Evolutionary conservation across 2,329 filamentous ascomycete genomes (phyloP).

Genomic region (Alternaria brassicicola): DNA sequence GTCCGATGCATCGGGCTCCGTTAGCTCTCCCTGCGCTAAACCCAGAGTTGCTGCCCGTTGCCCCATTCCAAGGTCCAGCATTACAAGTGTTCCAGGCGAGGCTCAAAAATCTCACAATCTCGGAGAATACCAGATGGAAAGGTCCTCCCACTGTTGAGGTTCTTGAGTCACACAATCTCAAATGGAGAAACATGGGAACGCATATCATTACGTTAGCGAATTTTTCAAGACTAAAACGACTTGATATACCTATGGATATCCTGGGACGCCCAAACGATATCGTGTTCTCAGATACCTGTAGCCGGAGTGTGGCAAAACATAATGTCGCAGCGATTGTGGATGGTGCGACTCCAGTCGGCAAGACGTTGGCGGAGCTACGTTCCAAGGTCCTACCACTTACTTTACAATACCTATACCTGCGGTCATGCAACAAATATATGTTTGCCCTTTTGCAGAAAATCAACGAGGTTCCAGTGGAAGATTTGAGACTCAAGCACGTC

Average conservation of each 20-base stretch:
- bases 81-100: slow-evolving; percentile 6
- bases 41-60: slow-evolving; percentile 1
- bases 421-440: slow-evolving; percentile 18
- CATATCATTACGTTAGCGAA: slow-evolving; percentile 15
- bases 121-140: slow-evolving; percentile 13
- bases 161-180: slow-evolving; percentile 9
- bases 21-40: not conserved
- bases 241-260: slow-evolving; percentile 17
- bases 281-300: slow-evolving; percentile 1
- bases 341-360: not conserved
- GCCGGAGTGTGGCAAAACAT: not conserved
- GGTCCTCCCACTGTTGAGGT: slow-evolving; percentile 14
- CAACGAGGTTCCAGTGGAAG: not conserved
- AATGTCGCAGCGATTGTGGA: not conserved
- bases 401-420: slow-evolving; percentile 8
- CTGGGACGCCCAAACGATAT: slow-evolving; percentile 10
- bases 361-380: not conserved
- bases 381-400: slow-evolving; percentile 14
- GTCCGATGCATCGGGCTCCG: not conserved
- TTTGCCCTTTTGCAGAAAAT: slow-evolving; percentile 15
- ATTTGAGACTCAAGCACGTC: slow-evolving; percentile 12
- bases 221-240: slow-evolving; percentile 10
- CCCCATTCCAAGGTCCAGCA: slow-evolving; percentile 15
- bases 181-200: slow-evolving; percentile 18
- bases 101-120: slow-evolving; percentile 21